A percentile compares a stretch with the other conserved stretches of the same genome.
phyloP scores from a whole-genome alignment of 202 grass and related monocot genomes.

The Tripidium arundinaceum region DNA sequence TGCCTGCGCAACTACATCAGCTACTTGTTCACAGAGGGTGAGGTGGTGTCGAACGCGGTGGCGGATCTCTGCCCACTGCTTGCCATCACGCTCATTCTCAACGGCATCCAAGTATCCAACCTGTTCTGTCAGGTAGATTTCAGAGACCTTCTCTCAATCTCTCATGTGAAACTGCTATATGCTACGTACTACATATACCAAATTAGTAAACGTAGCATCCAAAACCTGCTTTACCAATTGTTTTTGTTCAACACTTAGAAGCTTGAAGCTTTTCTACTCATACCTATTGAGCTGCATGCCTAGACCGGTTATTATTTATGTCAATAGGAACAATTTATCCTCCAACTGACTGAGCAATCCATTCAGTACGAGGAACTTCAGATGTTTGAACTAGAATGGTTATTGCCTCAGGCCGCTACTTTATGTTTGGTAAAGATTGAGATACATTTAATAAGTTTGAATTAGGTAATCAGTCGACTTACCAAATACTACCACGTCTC shows the following conservation, averaged over 20 bases:
- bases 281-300: neutral
- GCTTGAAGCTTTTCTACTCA: too few species aligned
- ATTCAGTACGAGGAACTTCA: neutral
- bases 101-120: constrained; percentile 95
- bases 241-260: neutral
- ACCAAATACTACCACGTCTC: too few species aligned
- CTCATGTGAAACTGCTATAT: neutral
- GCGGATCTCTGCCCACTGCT: constrained; percentile 62
- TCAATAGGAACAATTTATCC: neutral
- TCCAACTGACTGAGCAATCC: neutral
- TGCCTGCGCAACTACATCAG: constrained; percentile 61
- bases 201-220: neutral
- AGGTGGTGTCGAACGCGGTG: constrained; percentile 59
- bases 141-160: neutral
- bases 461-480: neutral
- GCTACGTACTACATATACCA: too few species aligned
- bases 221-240: neutral
- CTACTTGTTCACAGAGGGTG: constrained; percentile 78
- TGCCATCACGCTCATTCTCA: constrained; percentile 62
- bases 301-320: neutral
- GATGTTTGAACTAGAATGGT: neutral
- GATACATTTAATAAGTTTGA: too few species aligned
- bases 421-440: too few species aligned
- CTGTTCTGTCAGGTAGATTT: constrained; percentile 64
- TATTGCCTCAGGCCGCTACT: neutral